Base-by-base conservation (phyloP, 345 rosid species). In the Raphanus raphanistrum region DNA sequence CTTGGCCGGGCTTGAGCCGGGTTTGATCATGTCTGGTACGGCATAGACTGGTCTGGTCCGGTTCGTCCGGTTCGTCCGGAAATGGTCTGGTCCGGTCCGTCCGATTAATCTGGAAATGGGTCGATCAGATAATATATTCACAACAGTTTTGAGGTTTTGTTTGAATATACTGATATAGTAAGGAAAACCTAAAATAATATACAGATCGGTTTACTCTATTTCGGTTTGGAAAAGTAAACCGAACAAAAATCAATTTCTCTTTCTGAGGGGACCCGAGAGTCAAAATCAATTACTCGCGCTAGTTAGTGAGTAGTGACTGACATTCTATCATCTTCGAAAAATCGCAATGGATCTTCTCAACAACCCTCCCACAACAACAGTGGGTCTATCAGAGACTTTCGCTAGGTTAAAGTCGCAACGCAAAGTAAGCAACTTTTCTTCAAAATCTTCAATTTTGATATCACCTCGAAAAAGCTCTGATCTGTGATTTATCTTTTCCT, bases 301-400 rank as follows among this genome's bases (percentile, higher is more conserved):
- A 71, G 15, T 71, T n/a, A 71, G 15, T 71, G 81, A 9, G 29
- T 6, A 10, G 35, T 36, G 52, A 45, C 68, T 58, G 64, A 41
- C 69, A 25, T 57, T 80, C 82, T n/a, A 77, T 26, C 70, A 7
- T 33, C 72, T 69, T 84, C 78, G 76, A 82, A 82, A 73, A 82
- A 73, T 76, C 72, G 50, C 82, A 63, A 88, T 89, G 94, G 94
- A 90, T 59, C 13, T 82, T 73, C 73, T 85, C 80, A 69, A 70
- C 76, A 45, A 65, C 21, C n/a, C 83, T 12, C 66, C 79, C 16
- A 78, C 84, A 8, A 76, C 83, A 7, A 77, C 82, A 1, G 75
- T 86, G 48, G 82, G 97, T 71, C 78, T 92, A 4, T 75, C 89
- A 3, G 89, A 87, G 68, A 88, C 93, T 25, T 92, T 89, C 80